phyloP scores from a whole-genome alignment of 2,329 filamentous ascomycete species.

The Didymella lethalis region DNA sequence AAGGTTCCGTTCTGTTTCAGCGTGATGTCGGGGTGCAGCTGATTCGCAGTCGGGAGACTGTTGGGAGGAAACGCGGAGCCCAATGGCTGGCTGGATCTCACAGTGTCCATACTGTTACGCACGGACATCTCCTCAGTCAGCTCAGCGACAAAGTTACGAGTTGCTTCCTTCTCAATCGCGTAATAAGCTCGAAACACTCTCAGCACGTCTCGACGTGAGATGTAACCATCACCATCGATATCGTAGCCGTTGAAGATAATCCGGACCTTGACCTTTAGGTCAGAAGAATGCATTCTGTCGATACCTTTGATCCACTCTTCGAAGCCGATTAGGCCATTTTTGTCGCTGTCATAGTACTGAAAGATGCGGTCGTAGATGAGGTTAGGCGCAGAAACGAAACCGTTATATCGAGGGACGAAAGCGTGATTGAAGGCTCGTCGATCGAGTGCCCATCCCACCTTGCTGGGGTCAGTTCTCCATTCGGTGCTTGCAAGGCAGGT shows the following conservation, averaged over 20 bases:
- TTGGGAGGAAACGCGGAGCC: constrained; percentile 55
- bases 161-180: constrained; percentile 86
- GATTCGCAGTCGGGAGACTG: constrained; percentile 40
- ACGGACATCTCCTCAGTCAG: constrained; percentile 79
- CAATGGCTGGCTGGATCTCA: constrained; percentile 56
- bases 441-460: constrained; percentile 84
- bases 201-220: constrained; percentile 85
- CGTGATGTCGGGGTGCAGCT: constrained; percentile 23
- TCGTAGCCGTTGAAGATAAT: constrained; percentile 89
- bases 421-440: constrained; percentile 91
- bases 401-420: constrained; percentile 84
- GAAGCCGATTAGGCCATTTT: constrained; percentile 88
- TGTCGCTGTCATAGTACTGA: constrained; percentile 91
- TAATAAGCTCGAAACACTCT: constrained; percentile 94
- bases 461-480: constrained; percentile 81
- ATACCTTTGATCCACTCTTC: constrained; percentile 88
- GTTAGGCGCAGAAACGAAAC: constrained; percentile 79
- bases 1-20: constrained; percentile 47
- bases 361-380: constrained; percentile 97
- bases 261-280: constrained; percentile 57
- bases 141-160: constrained; percentile 78
- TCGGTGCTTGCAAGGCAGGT: constrained; percentile 89
- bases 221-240: constrained; percentile 84
- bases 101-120: constrained; percentile 52
- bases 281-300: constrained; percentile 63